A percentile compares a stretch with the other conserved stretches of the same genome.
Conservation (phyloP, 805 yeast species). For the Brettanomyces bruxellensis region DNA sequence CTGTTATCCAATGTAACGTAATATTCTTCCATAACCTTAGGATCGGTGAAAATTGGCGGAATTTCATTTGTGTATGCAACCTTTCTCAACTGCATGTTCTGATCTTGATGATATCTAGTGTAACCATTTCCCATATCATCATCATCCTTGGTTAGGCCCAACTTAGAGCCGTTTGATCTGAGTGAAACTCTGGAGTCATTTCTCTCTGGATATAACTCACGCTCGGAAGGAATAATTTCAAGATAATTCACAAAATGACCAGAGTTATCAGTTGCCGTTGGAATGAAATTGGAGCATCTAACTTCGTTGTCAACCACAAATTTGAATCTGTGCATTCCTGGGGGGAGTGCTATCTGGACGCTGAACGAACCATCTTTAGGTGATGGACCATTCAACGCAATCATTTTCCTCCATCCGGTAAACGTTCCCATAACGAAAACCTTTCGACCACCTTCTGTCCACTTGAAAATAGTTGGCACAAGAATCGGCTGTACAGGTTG, state of each 20-base stretch:
- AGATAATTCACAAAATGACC: conserved; percentile 92
- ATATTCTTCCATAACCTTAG: conserved; percentile 81
- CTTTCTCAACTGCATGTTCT: conserved; percentile 18
- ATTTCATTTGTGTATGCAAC: conserved; percentile 52
- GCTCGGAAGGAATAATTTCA: conserved; percentile 43
- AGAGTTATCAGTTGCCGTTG: conserved; percentile 96
- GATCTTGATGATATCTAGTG: conserved; percentile 56
- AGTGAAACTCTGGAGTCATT: conserved; percentile 20
- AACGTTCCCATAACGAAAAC: conserved; percentile 96
- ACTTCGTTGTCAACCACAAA: conserved; percentile 92
- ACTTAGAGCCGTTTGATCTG: conserved; percentile 47
- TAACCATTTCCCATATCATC: conserved; percentile 83
- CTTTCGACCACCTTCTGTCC: conserved; percentile 95
- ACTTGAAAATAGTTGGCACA: conserved; percentile 60
- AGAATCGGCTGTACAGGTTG: conserved; percentile 15
- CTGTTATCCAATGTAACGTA: conserved; percentile 68
- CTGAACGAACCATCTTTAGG: conserved; percentile 44
- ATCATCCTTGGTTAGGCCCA: conserved; percentile 56
- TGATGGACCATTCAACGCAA: conserved; percentile 58
- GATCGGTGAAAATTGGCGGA: conserved; percentile 79
- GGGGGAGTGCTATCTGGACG: conserved; percentile 69
- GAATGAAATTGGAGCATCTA: conserved; percentile 76
- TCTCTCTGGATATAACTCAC: conserved; percentile 17
- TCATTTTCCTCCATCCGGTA: conserved; percentile 98
- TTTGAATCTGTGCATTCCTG: conserved; percentile 88